Percentiles rank a stretch among this genome's conserved stretches.
Evolutionary conservation across 805 yeast species (phyloP).

Genomic region (Metschnikowia drakensbergensis): DNA sequence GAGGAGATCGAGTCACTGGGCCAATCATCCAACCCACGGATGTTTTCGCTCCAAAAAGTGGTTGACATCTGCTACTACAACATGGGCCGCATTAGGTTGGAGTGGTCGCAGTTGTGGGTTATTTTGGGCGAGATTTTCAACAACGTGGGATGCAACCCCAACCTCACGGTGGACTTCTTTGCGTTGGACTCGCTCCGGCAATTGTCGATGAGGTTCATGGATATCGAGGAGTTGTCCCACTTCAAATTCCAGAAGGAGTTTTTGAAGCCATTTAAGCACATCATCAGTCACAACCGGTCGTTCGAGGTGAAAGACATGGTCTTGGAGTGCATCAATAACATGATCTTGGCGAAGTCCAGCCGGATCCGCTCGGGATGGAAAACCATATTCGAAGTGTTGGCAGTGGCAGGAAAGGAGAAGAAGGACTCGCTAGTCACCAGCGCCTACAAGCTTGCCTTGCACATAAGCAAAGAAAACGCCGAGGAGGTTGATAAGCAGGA

Average conservation of each 20-base stretch:
- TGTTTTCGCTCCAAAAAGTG: conserved; percentile 89
- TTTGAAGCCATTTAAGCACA: conserved; percentile 82
- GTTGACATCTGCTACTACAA: conserved; percentile 97
- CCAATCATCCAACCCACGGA: conserved; percentile 76
- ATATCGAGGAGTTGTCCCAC: conserved; percentile 89
- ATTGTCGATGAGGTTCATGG: conserved; percentile 85
- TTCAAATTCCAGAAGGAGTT: conserved; percentile 95
- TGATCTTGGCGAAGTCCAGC: conserved; percentile 70
- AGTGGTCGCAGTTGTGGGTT: conserved; percentile 95
- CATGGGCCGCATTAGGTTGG: conserved; percentile 92
- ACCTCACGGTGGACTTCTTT: conserved; percentile 73
- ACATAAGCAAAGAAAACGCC: conserved; percentile 59
- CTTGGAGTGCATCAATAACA: conserved; percentile 81
- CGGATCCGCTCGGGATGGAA: conserved; percentile 92
- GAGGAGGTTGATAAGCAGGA: conserved; percentile 67
- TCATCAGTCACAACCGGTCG: conserved; percentile 63
- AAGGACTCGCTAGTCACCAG: conserved; percentile 58
- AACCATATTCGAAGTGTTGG: conserved; percentile 75
- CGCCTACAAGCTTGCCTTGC: conserved; percentile 59
- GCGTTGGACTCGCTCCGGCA: conserved; percentile 94
- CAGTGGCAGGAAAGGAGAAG: conserved; percentile 62
- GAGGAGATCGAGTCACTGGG: conserved; percentile 92
- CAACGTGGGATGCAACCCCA: conserved; percentile 75
- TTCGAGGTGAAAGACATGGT: conserved; percentile 81
- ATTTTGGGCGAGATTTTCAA: conserved; percentile 89